phyloP scores from a whole-genome alignment of 768 basidiomycete species.

The Chalciporus chontae region DNA sequence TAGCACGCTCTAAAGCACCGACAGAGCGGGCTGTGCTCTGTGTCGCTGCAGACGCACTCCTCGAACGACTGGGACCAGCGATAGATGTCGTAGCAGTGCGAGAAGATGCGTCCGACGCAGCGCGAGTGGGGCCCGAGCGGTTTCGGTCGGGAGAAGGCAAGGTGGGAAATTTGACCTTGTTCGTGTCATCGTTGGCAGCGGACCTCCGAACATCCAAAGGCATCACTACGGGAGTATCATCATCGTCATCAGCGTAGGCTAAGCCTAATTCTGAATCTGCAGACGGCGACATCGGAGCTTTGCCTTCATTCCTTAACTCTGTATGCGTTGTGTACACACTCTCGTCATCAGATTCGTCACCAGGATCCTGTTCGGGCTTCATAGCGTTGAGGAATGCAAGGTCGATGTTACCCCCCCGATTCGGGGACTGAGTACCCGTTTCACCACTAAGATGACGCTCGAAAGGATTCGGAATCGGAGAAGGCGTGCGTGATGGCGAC shows the following conservation, averaged over 20 bases:
- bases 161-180: slow-evolving; percentile 37
- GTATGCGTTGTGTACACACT: slow-evolving; percentile 33
- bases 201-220: slow-evolving; percentile 27
- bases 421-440: slow-evolving; percentile 24
- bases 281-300: slow-evolving; percentile 24
- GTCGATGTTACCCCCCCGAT: slow-evolving; percentile 26
- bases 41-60: slow-evolving; percentile 28
- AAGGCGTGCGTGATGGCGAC: slow-evolving; percentile 29
- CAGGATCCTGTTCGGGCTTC: slow-evolving; percentile 28
- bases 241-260: slow-evolving; percentile 36
- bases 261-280: slow-evolving; percentile 32
- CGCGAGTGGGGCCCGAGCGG: slow-evolving; percentile 23
- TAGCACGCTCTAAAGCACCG: slow-evolving; percentile 44
- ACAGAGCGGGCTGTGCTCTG: slow-evolving; percentile 28
- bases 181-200: slow-evolving; percentile 3
- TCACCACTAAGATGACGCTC: slow-evolving; percentile 85
- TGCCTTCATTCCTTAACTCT: slow-evolving; percentile 20
- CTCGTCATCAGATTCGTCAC: slow-evolving; percentile 30
- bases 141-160: slow-evolving; percentile 15
- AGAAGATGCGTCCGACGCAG: slow-evolving; percentile 19
- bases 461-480: slow-evolving; percentile 84
- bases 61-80: slow-evolving; percentile 10
- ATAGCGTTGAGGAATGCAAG: slow-evolving; percentile 60
- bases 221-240: slow-evolving; percentile 32
- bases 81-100: slow-evolving; percentile 11